Percentiles rank a stretch among this genome's conserved stretches.
phyloP scores from a whole-genome alignment of 768 basidiomycete species.

The Solioccasus polychromus region DNA sequence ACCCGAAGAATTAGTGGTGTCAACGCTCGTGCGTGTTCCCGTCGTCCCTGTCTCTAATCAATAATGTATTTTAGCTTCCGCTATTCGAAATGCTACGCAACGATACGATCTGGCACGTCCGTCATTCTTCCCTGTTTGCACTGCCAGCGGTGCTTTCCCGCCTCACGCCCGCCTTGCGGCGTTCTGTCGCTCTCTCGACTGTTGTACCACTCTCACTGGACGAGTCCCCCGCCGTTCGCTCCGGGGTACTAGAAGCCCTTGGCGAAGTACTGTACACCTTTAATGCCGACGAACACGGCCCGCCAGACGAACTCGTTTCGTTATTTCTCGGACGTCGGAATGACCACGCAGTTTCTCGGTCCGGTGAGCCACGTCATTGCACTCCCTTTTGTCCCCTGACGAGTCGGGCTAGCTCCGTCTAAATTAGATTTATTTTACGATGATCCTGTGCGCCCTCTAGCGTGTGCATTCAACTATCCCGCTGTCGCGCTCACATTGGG shows the following conservation, averaged over 20 bases:
- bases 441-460: slow-evolving; percentile 70
- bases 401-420: slow-evolving; percentile 14
- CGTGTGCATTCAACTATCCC: slow-evolving; percentile 89
- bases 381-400: slow-evolving; percentile 4
- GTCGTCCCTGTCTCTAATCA: slow-evolving; percentile 3
- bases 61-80: slow-evolving; percentile 56
- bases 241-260: slow-evolving; percentile 78
- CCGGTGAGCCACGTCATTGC: slow-evolving; percentile 16
- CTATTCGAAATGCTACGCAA: slow-evolving; percentile 66
- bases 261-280: slow-evolving; percentile 91
- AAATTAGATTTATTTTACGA: slow-evolving; percentile 48
- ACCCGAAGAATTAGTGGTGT: slow-evolving; percentile 66
- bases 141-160: slow-evolving; percentile 76
- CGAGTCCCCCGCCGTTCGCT: slow-evolving; percentile 63
- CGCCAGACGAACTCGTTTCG: slow-evolving; percentile 69
- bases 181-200: slow-evolving; percentile 62
- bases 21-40: slow-evolving; percentile 51
- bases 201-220: slow-evolving; percentile 63
- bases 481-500: slow-evolving; percentile 87
- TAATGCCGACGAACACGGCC: slow-evolving; percentile 54
- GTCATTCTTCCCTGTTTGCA: slow-evolving; percentile 83
- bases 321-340: slow-evolving; percentile 70
- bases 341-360: slow-evolving; percentile 36
- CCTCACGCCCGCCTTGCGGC: slow-evolving; percentile 55
- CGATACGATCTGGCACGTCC: slow-evolving; percentile 79